phyloP scores from a whole-genome alignment of 2,329 filamentous ascomycete genomes.

The Ceratocystis alfenasii region DNA sequence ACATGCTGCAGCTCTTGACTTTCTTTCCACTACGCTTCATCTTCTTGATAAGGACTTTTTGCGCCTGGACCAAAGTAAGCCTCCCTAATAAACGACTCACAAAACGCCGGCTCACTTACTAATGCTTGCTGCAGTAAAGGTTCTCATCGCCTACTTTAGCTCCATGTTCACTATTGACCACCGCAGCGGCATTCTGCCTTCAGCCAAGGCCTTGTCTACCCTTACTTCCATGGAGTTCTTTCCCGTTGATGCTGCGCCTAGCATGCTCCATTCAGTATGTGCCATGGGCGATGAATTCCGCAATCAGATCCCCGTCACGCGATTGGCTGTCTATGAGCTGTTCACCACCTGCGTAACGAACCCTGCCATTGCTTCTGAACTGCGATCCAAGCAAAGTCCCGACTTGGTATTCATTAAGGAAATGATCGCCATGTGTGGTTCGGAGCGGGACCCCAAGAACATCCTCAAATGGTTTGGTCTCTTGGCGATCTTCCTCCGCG shows the following conservation, averaged over 20 bases:
- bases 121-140: slow-evolving; percentile 30
- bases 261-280: slow-evolving; percentile 40
- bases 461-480: slow-evolving; percentile 47
- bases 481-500: slow-evolving; percentile 34
- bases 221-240: slow-evolving; percentile 42
- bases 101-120: too few relatives aligned
- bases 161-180: slow-evolving; percentile 49
- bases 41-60: slow-evolving; percentile 37
- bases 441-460: slow-evolving; percentile 46
- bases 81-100: background rate
- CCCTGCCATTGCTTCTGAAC: slow-evolving; percentile 33
- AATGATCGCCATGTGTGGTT: slow-evolving; percentile 40
- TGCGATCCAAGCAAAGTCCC: slow-evolving; percentile 32
- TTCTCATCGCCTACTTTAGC: slow-evolving; percentile 44
- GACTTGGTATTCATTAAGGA: slow-evolving; percentile 38
- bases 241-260: slow-evolving; percentile 36
- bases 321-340: slow-evolving; percentile 42
- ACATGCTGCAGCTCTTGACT: slow-evolving; percentile 39
- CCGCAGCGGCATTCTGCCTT: slow-evolving; percentile 45
- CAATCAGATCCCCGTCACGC: slow-evolving; percentile 40
- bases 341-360: slow-evolving; percentile 36
- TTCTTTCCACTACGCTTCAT: slow-evolving; percentile 42
- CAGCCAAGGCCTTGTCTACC: slow-evolving; percentile 40
- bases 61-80: slow-evolving; percentile 39
- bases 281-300: slow-evolving; percentile 46